These are phyloP conservation scores for Ceratocystis lukuohia DNA, from an alignment of 2,329 filamentous ascomycete genomes.

Conservation along the genomic window DNA sequence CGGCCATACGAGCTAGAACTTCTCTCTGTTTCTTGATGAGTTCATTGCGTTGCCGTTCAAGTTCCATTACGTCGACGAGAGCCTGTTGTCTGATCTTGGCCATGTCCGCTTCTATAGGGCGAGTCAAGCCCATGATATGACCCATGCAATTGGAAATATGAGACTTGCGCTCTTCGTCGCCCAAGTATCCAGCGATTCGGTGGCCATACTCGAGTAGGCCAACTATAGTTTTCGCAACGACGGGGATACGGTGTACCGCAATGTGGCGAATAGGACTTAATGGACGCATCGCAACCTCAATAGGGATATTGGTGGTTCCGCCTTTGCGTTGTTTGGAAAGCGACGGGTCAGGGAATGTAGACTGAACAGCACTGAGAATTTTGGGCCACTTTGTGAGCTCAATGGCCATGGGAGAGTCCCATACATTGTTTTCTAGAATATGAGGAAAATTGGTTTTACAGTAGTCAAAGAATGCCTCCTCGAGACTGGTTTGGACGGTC, in stretches of 20 bases:
- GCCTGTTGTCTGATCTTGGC: constrained; percentile 6
- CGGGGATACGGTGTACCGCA: constrained; percentile 14
- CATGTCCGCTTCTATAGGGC: background rate
- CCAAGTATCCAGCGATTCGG: constrained; percentile 11
- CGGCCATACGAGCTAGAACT: constrained; percentile 3
- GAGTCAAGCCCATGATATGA: background rate
- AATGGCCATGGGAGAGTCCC: constrained; percentile 13
- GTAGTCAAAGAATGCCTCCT: constrained; percentile 12
- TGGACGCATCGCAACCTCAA: constrained; percentile 3
- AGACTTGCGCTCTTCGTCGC: background rate
- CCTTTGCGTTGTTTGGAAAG: background rate
- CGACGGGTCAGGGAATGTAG: constrained; percentile 10
- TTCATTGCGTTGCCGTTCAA: constrained; percentile 10
- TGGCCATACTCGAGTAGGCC: constrained; percentile 7
- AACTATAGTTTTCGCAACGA: constrained; percentile 6
- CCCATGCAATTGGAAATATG: background rate
- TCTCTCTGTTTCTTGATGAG: constrained; percentile 8
- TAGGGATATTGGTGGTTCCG: background rate
- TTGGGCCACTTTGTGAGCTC: constrained; percentile 15
- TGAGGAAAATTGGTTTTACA: constrained; percentile 8
- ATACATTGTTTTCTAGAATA: background rate
- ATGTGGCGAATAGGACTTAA: constrained; percentile 16
- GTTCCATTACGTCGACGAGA: background rate
- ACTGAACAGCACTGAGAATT: constrained; percentile 1
- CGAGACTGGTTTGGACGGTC: constrained; percentile 6